Conservation (phyloP, 768 basidiomycete species). For the Suillus americanus region DNA sequence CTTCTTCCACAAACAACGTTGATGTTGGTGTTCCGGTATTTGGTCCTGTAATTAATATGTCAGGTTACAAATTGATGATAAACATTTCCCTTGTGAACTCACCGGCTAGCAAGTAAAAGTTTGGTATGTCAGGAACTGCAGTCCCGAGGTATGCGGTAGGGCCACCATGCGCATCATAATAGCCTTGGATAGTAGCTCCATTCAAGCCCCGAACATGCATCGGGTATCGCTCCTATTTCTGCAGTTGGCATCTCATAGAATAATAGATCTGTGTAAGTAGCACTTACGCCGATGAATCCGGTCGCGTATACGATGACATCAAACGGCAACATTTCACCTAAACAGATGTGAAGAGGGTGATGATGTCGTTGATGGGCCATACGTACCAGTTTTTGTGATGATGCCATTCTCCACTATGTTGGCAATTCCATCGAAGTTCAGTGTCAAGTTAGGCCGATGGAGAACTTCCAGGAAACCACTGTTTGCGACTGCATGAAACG, state of each 20-base stretch:
- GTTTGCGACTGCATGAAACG: slow-evolving; percentile 21
- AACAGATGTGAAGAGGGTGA: background rate
- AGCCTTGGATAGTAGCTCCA: slow-evolving; percentile 25
- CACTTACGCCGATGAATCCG: slow-evolving; percentile 30
- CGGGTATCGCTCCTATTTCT: slow-evolving; percentile 20
- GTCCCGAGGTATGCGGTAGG: slow-evolving; percentile 35
- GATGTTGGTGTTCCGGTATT: slow-evolving; percentile 27
- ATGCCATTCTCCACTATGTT: slow-evolving; percentile 20
- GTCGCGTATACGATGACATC: slow-evolving; percentile 36
- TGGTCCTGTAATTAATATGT: slow-evolving; percentile 18
- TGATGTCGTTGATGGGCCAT: background rate
- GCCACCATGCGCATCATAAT: slow-evolving; percentile 28
- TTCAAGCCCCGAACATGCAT: slow-evolving; percentile 24
- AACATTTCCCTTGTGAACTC: slow-evolving; percentile 1
- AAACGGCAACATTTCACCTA: slow-evolving; percentile 27
- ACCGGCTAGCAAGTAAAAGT: slow-evolving; percentile 34
- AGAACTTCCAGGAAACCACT: slow-evolving; percentile 25
- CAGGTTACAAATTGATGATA: background rate
- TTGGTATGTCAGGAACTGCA: slow-evolving; percentile 36
- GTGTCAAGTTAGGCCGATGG: slow-evolving; percentile 22
- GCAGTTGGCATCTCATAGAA: background rate
- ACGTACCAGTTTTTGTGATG: slow-evolving; percentile 24
- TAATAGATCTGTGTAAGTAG: background rate
- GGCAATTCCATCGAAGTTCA: slow-evolving; percentile 25
- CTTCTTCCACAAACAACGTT: slow-evolving; percentile 28